Percentiles rank a stretch among this genome's conserved stretches.
Evolutionary conservation across 176 grass and related monocot species (phyloP).

Genomic region (Eleusine coracana): DNA sequence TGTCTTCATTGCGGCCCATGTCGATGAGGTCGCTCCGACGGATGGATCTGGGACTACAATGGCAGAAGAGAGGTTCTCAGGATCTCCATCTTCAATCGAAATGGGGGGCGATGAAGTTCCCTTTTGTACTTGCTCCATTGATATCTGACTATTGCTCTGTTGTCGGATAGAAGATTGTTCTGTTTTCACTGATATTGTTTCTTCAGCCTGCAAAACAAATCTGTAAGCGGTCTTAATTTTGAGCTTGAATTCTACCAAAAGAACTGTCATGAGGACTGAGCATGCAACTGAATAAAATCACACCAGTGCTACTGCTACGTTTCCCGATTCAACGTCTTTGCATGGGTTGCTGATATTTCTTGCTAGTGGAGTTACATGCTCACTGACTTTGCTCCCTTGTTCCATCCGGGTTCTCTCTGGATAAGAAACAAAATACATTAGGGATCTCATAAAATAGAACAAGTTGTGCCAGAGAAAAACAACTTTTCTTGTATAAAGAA

Average conservation of each 20-base stretch:
- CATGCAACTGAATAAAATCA: slow-evolving; percentile 13
- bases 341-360: slow-evolving; percentile 62
- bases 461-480: background rate
- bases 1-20: slow-evolving; percentile 68
- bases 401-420: slow-evolving; percentile 81
- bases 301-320: slow-evolving; percentile 43
- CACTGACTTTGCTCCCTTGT: slow-evolving; percentile 68
- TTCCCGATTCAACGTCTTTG: slow-evolving; percentile 74
- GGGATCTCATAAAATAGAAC: background rate
- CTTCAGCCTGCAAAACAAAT: slow-evolving; percentile 49
- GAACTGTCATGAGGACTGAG: slow-evolving; percentile 10
- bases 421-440: slow-evolving; percentile 33
- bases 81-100: slow-evolving; percentile 35
- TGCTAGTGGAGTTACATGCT: slow-evolving; percentile 77
- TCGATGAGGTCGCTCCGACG: slow-evolving; percentile 47
- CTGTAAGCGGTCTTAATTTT: background rate
- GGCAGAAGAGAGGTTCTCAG: slow-evolving; percentile 39
- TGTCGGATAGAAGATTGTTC: slow-evolving; percentile 54
- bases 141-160: slow-evolving; percentile 26
- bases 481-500: background rate
- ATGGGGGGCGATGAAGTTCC: slow-evolving; percentile 38
- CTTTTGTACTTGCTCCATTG: slow-evolving; percentile 41
- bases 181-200: slow-evolving; percentile 41
- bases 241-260: background rate
- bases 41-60: slow-evolving; percentile 2